Conservation (phyloP, 129 eudicot species). For the Apium graveolens region DNA sequence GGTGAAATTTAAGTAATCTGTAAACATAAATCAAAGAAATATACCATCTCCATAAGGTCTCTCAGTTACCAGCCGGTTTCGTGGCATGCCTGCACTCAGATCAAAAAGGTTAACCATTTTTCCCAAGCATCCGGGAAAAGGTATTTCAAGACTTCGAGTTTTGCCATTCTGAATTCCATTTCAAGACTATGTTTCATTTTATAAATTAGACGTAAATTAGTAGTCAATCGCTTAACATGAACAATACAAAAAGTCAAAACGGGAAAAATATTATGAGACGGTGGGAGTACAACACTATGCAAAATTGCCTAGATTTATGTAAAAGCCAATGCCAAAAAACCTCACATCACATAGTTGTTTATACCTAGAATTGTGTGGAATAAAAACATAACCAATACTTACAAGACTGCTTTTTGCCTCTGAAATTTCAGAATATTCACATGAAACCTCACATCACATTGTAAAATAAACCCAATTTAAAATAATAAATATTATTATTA, state of each 20-base stretch:
- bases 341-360: constrained; percentile 23
- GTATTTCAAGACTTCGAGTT: constrained; percentile 36
- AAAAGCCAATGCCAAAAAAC: constrained; percentile 30
- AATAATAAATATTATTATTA: neutral
- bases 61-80: constrained; percentile 69
- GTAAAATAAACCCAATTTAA: neutral
- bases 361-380: constrained; percentile 17
- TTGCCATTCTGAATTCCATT: constrained; percentile 47
- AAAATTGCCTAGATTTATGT: constrained; percentile 20
- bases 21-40: constrained; percentile 6
- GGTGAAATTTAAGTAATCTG: neutral
- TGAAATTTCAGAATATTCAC: constrained; percentile 36
- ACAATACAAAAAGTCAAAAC: too few species aligned
- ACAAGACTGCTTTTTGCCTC: constrained; percentile 20
- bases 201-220: too few species aligned
- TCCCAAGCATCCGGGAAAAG: constrained; percentile 85
- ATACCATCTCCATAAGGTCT: constrained; percentile 69
- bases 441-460: constrained; percentile 41
- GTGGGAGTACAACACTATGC: constrained; percentile 26
- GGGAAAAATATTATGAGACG: too few species aligned
- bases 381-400: constrained; percentile 6
- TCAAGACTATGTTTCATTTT: too few species aligned
- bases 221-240: too few species aligned
- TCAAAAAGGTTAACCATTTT: constrained; percentile 87
- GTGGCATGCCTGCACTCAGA: constrained; percentile 43